Conservation (phyloP, 805 yeast species). For the Millerozyma miso region DNA sequence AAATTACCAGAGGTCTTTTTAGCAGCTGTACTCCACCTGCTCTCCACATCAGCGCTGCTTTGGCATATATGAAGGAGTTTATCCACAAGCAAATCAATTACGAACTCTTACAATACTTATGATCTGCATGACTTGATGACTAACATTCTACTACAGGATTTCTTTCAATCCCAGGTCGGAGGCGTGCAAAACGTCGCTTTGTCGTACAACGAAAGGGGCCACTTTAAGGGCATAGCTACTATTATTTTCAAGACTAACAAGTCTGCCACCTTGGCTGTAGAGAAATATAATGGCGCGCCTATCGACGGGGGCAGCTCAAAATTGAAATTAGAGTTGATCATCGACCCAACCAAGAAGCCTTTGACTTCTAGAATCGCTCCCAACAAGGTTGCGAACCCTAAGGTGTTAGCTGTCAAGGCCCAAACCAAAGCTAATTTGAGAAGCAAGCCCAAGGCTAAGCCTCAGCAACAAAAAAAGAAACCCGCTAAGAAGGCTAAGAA, state of each 20-base stretch:
- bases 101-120: not conserved
- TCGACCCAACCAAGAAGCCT: conserved; percentile 78
- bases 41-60: too few relatives aligned
- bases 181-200: conserved; percentile 68
- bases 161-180: conserved; percentile 84
- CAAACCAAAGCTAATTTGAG: conserved; percentile 10
- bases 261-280: conserved; percentile 73
- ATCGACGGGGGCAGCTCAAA: conserved; percentile 81
- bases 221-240: conserved; percentile 89
- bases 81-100: not conserved
- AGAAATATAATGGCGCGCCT: conserved; percentile 86
- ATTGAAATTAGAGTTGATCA: conserved; percentile 74
- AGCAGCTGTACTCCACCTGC: too few relatives aligned
- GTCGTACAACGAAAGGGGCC: conserved; percentile 82
- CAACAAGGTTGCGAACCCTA: conserved; percentile 32
- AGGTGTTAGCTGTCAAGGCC: conserved; percentile 16
- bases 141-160: conserved; percentile 53
- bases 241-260: conserved; percentile 67
- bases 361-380: conserved; percentile 69
- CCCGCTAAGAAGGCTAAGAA: conserved; percentile 49
- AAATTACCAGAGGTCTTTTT: too few relatives aligned
- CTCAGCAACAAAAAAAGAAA: conserved; percentile 33
- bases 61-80: not conserved
- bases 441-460: conserved; percentile 10
- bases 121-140: not conserved